phyloP scores from a whole-genome alignment of 2,329 filamentous ascomycete genomes.

The Hypomyces rosellus region DNA sequence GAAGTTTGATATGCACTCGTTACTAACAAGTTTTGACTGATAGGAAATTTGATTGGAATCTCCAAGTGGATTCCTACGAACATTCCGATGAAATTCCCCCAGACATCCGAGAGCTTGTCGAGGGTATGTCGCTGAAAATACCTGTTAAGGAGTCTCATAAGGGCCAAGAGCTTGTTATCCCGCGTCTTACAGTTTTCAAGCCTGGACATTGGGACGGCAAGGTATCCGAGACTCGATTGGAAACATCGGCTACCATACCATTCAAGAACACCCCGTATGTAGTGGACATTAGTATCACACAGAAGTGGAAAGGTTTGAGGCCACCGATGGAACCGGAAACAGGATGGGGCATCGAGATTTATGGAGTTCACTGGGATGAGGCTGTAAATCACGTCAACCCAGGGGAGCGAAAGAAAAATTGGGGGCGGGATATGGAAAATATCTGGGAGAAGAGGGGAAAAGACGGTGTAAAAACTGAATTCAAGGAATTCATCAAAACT shows the following conservation, averaged over 20 bases:
- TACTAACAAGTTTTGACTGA: neutral
- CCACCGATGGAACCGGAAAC: slow-evolving; percentile 15
- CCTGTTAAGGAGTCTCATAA: neutral
- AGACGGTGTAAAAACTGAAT: slow-evolving; percentile 19
- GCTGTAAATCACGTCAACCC: slow-evolving; percentile 23
- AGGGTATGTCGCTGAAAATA: slow-evolving; percentile 16
- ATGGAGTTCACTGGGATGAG: slow-evolving; percentile 32
- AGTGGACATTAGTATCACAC: slow-evolving; percentile 27
- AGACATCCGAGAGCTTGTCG: slow-evolving; percentile 16
- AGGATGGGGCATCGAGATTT: slow-evolving; percentile 27
- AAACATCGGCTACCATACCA: slow-evolving; percentile 23
- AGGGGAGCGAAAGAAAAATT: slow-evolving; percentile 22
- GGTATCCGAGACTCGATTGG: slow-evolving; percentile 18
- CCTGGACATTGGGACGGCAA: neutral
- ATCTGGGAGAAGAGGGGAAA: slow-evolving; percentile 27
- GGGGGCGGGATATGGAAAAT: slow-evolving; percentile 23
- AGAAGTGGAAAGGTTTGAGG: slow-evolving; percentile 20
- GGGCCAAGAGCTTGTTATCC: neutral
- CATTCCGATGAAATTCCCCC: slow-evolving; percentile 13
- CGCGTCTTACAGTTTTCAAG: neutral
- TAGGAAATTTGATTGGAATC: slow-evolving; percentile 30
- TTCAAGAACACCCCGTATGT: slow-evolving; percentile 26
- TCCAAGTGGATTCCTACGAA: slow-evolving; percentile 24
- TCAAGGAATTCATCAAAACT: slow-evolving; percentile 24
- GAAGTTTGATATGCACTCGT: neutral